Evolutionary conservation across 2,329 filamentous ascomycete genomes (phyloP).

Genomic region (Chrysoporthe puriensis): DNA sequence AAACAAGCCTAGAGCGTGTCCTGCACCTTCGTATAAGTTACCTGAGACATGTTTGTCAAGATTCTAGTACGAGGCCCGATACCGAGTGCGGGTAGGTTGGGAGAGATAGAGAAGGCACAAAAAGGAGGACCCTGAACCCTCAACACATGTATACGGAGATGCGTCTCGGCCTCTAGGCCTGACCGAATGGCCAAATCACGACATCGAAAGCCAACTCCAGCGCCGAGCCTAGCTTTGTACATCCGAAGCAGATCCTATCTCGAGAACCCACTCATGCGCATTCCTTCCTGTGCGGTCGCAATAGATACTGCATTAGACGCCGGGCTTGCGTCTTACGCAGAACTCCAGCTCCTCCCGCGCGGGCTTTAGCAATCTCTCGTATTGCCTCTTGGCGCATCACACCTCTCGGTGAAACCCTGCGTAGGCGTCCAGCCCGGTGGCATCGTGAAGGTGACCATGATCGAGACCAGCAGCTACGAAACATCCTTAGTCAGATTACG

Average conservation of each 20-base stretch:
- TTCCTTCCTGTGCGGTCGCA: constrained; percentile 3
- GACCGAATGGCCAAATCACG: neutral
- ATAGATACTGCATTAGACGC: constrained; percentile 16
- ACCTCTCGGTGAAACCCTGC: constrained; percentile 1
- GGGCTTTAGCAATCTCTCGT: constrained; percentile 2
- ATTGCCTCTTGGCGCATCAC: neutral
- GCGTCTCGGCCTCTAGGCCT: neutral
- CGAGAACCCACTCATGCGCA: neutral
- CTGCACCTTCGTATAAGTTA: neutral
- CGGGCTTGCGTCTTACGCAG: neutral
- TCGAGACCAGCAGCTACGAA: neutral
- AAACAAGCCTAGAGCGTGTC: neutral
- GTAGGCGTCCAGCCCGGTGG: neutral
- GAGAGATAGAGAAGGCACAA: neutral
- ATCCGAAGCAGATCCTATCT: constrained; percentile 7
- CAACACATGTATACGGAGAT: neutral
- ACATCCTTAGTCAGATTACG: neutral
- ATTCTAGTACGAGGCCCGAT: neutral
- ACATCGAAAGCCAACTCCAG: neutral
- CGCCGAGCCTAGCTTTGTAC: neutral
- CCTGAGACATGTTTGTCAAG: neutral
- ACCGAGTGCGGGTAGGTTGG: neutral
- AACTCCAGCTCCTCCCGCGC: neutral
- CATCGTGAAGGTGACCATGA: neutral
- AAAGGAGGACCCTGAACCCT: neutral